Evolutionary conservation across 164 flowering plant species (phyloP).

Genomic region (Pachysandra terminalis): DNA sequence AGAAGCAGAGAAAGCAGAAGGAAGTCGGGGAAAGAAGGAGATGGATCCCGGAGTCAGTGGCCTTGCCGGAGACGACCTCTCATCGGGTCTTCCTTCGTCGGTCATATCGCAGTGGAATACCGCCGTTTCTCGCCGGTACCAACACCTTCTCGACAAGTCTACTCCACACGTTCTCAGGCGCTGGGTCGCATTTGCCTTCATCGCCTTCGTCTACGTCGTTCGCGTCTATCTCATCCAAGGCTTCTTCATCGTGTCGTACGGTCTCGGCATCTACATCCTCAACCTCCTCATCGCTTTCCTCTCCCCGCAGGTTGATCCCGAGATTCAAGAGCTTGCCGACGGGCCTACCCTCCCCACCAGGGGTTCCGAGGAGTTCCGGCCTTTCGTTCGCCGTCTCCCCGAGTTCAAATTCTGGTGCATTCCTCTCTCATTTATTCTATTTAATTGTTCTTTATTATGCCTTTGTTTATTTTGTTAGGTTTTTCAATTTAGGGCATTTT

Average conservation of each 20-base stretch:
- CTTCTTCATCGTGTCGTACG: slow-evolving; percentile 48
- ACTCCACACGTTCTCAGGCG: slow-evolving; percentile 43
- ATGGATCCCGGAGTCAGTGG: slow-evolving; percentile 6
- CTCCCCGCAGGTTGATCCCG: slow-evolving; percentile 61
- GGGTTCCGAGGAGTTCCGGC: slow-evolving; percentile 50
- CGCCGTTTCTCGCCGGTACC: slow-evolving; percentile 34
- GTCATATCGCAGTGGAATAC: slow-evolving; percentile 18
- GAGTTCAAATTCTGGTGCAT: slow-evolving; percentile 57
- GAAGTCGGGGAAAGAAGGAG: neutral
- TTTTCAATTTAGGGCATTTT: neutral
- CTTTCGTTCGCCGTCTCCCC: slow-evolving; percentile 56
- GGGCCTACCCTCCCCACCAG: slow-evolving; percentile 46
- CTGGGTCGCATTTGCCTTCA: slow-evolving; percentile 35
- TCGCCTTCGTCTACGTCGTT: slow-evolving; percentile 33
- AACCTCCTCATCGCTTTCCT: slow-evolving; percentile 51
- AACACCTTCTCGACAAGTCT: slow-evolving; percentile 49
- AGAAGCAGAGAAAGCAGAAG: neutral
- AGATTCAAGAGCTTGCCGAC: slow-evolving; percentile 30
- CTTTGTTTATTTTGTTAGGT: neutral
- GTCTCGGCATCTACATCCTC: slow-evolving; percentile 50
- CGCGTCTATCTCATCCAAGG: slow-evolving; percentile 51
- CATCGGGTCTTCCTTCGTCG: neutral
- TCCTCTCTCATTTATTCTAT: neutral
- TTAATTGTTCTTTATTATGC: no score
- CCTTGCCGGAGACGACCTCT: neutral